Conservation (phyloP, 2,329 filamentous ascomycete species). For the Alternaria conjuncta region DNA sequence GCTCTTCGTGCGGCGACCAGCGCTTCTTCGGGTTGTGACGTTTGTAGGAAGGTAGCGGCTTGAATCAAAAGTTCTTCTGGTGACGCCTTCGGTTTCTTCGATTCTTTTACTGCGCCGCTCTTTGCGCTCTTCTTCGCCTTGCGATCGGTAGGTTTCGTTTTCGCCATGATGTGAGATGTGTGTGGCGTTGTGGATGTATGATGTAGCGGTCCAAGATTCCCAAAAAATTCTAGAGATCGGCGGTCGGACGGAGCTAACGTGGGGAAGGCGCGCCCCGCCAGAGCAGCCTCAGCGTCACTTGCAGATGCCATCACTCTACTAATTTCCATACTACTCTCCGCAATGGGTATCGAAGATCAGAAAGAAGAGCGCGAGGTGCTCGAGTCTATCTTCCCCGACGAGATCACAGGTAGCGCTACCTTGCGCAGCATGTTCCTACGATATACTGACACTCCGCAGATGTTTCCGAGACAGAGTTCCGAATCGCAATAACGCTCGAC, state of each 20-base stretch:
- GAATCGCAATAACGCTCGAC: slow-evolving; percentile 85
- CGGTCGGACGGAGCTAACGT: slow-evolving; percentile 34
- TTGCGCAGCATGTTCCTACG: not conserved
- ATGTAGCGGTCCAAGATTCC: slow-evolving; percentile 9
- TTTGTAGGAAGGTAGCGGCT: slow-evolving; percentile 64
- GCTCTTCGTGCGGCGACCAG: slow-evolving; percentile 62
- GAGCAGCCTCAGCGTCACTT: slow-evolving; percentile 25
- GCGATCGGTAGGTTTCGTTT: slow-evolving; percentile 58
- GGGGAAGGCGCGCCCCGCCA: slow-evolving; percentile 30
- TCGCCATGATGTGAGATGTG: slow-evolving; percentile 52
- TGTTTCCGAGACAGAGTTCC: slow-evolving; percentile 87
- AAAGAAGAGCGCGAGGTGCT: slow-evolving; percentile 96
- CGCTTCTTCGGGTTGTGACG: slow-evolving; percentile 64
- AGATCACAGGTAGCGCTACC: slow-evolving; percentile 78
- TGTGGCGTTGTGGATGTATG: not conserved
- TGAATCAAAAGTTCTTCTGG: slow-evolving; percentile 63
- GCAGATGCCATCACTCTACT: slow-evolving; percentile 2
- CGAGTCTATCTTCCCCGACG: slow-evolving; percentile 96
- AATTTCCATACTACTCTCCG: slow-evolving; percentile 15
- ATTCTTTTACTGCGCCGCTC: slow-evolving; percentile 47
- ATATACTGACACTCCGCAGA: slow-evolving; percentile 62
- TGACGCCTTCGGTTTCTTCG: slow-evolving; percentile 57
- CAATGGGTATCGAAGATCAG: slow-evolving; percentile 77
- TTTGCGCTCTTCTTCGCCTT: slow-evolving; percentile 44
- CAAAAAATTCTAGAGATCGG: slow-evolving; percentile 30